phyloP scores from a whole-genome alignment of 306 rosid genomes.

The Cucurbita ficifolia region DNA sequence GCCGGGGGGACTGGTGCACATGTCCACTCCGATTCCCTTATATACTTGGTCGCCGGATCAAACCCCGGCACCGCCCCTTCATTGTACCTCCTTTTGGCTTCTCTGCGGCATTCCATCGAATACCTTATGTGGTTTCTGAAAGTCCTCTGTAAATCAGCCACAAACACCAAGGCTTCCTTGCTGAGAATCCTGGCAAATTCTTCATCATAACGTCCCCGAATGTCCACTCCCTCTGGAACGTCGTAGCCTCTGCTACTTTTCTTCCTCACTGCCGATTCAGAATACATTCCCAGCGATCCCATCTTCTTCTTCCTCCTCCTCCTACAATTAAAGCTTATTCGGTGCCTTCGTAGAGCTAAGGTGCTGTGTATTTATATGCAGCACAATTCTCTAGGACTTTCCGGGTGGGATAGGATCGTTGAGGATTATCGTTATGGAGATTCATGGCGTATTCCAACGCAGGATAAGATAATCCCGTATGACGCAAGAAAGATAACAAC shows the following conservation, averaged over 20 bases:
- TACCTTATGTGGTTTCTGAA: slow-evolving; percentile 53
- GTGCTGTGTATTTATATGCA: neutral
- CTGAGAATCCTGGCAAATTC: slow-evolving; percentile 51
- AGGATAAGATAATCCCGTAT: neutral
- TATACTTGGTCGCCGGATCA: slow-evolving; percentile 48
- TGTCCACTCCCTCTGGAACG: slow-evolving; percentile 57
- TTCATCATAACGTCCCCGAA: slow-evolving; percentile 53
- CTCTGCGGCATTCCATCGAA: slow-evolving; percentile 60
- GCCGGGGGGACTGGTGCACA: slow-evolving; percentile 56
- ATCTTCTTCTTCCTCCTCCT: neutral
- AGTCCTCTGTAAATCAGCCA: slow-evolving; percentile 61
- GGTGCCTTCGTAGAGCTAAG: neutral
- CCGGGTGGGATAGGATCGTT: neutral
- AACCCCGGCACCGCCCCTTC: slow-evolving; percentile 64
- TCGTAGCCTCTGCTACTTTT: slow-evolving; percentile 28
- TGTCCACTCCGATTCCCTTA: slow-evolving; percentile 56
- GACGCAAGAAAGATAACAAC: neutral
- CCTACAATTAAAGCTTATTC: neutral
- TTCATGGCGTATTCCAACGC: neutral
- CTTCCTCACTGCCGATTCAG: slow-evolving; percentile 3
- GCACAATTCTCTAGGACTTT: neutral
- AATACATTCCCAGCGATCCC: slow-evolving; percentile 23
- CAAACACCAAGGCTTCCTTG: slow-evolving; percentile 61
- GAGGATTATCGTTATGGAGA: neutral
- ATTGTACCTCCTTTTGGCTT: slow-evolving; percentile 51